Evolutionary conservation across 805 yeast species (phyloP), one percentile per base, ranked within the genome.

Genomic region (Lachancea cidri): DNA sequence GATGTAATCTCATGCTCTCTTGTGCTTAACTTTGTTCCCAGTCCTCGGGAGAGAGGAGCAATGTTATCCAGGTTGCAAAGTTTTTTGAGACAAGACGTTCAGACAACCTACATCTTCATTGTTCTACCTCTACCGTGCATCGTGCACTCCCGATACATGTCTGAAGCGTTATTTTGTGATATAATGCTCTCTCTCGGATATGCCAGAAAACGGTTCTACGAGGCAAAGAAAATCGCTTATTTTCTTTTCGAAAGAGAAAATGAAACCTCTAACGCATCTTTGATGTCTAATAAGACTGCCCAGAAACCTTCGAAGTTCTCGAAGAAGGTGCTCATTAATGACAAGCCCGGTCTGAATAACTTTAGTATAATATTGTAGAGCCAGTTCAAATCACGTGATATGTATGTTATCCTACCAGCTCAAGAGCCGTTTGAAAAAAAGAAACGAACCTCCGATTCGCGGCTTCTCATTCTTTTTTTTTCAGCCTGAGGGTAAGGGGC

Each of bases 101-200:
- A 20, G 0, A 29, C 45, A 1, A 43, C 76, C 4, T 55, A 70
- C 25, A 60, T 88, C 4, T 89, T 91, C 55, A 61, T 91, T 9
- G 98, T 91, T 5, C 65, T 91, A 3, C 98, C 98, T 0, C 68
- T 84, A 27, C 96, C 98, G 0, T 91, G 98, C 57, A 68, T 86
- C 1, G 59, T 67, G 6, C 89, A 91, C 58, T 88, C 97, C 0
- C 70, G 98, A 34, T 91, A 89, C 57, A 77, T 82, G 59, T 73
- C 76, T 46, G 67, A 69, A 30, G 57, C 54, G 0, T 60, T 58
- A 18, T 64, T 76, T 33, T 49, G 58, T 1, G 57, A 61, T 1
- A 72, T 88, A 9, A 72, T 83, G 76, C 25, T 44, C 0, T 51
- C 68, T 5, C 62, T 86, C n/a, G 96, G 96, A 0, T 87, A 78